A percentile compares a stretch with the other conserved stretches of the same genome.
Evolutionary conservation across 768 basidiomycete genomes (phyloP).

Genomic region (Suillus subalutaceus): DNA sequence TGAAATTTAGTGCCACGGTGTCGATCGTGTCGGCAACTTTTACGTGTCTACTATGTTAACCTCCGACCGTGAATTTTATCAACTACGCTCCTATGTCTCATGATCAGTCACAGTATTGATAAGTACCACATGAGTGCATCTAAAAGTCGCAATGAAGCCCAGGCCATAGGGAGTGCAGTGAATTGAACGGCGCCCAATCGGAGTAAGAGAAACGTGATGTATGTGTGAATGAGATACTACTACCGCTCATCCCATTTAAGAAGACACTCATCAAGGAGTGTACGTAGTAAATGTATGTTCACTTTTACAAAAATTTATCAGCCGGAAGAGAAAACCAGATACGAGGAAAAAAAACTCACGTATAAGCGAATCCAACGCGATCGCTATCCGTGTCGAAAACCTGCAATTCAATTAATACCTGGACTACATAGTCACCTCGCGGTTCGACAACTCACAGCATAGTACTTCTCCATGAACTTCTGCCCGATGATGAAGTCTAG

Average conservation of each 20-base stretch:
- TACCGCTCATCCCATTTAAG: background rate
- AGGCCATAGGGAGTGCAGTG: background rate
- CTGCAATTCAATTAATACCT: slow-evolving; percentile 8
- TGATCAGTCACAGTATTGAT: background rate
- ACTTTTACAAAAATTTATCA: slow-evolving; percentile 14
- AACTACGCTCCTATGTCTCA: background rate
- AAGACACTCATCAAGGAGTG: slow-evolving; percentile 12
- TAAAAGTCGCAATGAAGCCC: background rate
- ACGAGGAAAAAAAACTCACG: slow-evolving; percentile 19
- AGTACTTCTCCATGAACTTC: slow-evolving; percentile 14
- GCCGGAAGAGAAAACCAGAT: background rate
- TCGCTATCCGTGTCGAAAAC: slow-evolving; percentile 25
- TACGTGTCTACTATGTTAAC: no score
- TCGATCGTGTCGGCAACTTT: no score
- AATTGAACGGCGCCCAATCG: background rate
- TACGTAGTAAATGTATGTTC: slow-evolving; percentile 24
- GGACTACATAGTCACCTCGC: no score
- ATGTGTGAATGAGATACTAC: background rate
- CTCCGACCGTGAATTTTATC: no score
- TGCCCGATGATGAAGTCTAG: slow-evolving; percentile 9
- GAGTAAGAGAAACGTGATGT: background rate
- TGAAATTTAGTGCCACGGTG: no score
- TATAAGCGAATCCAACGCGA: slow-evolving; percentile 25
- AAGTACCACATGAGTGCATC: background rate
- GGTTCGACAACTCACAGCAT: slow-evolving; percentile 6